phyloP scores from a whole-genome alignment of 176 grass and related monocot species.

The maize (Zea mays) region Zm-B73-REFERENCE-NAM-5.0 NC_050096.1:25898501-25899000 shows the following conservation, averaged over 20 bases:
- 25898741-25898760: constrained; percentile 48
- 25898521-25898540: constrained; percentile 59
- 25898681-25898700: constrained; percentile 50
- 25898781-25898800: constrained; percentile 53
- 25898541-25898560: constrained; percentile 54
- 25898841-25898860: constrained; percentile 48
- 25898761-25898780: constrained; percentile 48
- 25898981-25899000: constrained; percentile 41
- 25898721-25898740: constrained; percentile 44
- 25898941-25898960: constrained; percentile 47
- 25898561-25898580: constrained; percentile 55
- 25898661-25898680: constrained; percentile 56
- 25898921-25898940: constrained; percentile 50
- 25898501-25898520: constrained; percentile 54
- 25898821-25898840: constrained; percentile 51
- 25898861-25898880: constrained; percentile 49
- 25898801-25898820: constrained; percentile 50
- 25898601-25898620: constrained; percentile 38
- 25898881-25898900: constrained; percentile 42
- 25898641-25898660: constrained; percentile 73
- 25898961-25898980: constrained; percentile 54
- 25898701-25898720: constrained; percentile 80
- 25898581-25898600: constrained; percentile 57
- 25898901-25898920: constrained; percentile 45
- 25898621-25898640: constrained; percentile 41